phyloP scores from a whole-genome alignment of 2,329 filamentous ascomycete species.

The Penicillium sp. region DNA sequence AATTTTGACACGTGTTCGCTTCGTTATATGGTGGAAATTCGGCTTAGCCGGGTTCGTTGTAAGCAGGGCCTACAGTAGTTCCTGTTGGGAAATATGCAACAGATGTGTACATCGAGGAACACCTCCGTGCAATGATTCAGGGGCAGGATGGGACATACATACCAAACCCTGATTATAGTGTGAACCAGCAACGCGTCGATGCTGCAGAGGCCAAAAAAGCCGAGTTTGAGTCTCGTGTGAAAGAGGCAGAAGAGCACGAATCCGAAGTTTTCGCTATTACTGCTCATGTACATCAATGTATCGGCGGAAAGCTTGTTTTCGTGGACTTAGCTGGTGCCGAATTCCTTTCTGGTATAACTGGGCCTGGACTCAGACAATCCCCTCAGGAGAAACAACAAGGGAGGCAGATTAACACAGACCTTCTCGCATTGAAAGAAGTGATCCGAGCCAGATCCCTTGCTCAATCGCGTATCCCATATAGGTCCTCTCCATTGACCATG shows the following conservation, averaged over 20 bases:
- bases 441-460: conserved; percentile 43
- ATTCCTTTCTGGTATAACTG: conserved; percentile 40
- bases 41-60: too few species aligned
- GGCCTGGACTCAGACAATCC: conserved; percentile 32
- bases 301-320: conserved; percentile 51
- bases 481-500: conserved; percentile 50
- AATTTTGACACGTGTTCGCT: too few species aligned
- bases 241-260: conserved; percentile 40
- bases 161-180: conserved; percentile 38
- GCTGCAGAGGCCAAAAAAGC: conserved; percentile 44
- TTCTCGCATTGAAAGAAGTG: conserved; percentile 53
- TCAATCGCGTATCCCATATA: conserved; percentile 43
- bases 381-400: conserved; percentile 44
- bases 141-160: conserved; percentile 38
- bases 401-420: conserved; percentile 51
- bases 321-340: conserved; percentile 53
- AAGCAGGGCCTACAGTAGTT: too few species aligned
- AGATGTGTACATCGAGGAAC: conserved; percentile 46
- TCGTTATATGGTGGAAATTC: too few species aligned
- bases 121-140: conserved; percentile 34
- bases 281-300: conserved; percentile 27
- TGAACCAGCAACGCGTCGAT: conserved; percentile 46
- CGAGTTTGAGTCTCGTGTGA: conserved; percentile 38
- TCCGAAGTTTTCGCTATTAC: conserved; percentile 24
- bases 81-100: conserved; percentile 50